phyloP scores from a whole-genome alignment of 768 basidiomycete genomes.

The Suillus sp. region DNA sequence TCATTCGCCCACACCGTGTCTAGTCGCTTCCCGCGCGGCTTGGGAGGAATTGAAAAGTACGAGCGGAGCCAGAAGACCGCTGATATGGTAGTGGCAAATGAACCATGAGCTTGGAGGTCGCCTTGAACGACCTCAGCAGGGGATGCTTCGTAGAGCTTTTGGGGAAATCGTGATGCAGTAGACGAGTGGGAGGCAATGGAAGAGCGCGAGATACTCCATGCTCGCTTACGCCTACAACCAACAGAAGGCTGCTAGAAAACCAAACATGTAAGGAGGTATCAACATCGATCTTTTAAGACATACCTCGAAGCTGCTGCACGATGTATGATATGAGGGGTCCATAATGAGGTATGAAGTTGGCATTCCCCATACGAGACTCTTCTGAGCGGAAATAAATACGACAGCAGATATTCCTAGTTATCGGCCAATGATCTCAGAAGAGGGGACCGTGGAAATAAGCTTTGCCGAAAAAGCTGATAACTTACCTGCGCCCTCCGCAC shows the following conservation, averaged over 20 bases:
- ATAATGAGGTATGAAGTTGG: background rate
- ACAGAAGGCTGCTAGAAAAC: background rate
- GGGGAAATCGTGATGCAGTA: conserved; percentile 25
- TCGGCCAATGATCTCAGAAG: background rate
- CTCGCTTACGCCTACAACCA: conserved; percentile 4
- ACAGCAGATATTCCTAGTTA: background rate
- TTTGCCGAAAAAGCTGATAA: background rate
- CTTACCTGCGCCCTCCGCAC: background rate
- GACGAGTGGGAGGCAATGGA: conserved; percentile 29
- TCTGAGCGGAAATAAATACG: background rate
- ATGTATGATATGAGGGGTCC: background rate
- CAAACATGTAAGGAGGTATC: background rate
- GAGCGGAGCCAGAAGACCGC: conserved; percentile 34
- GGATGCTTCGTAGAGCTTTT: conserved; percentile 25
- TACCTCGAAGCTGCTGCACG: background rate
- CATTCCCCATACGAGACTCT: background rate
- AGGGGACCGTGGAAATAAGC: background rate
- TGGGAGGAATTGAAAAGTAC: conserved; percentile 19
- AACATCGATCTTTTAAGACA: too few species aligned
- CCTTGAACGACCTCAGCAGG: conserved; percentile 28
- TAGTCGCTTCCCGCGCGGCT: conserved; percentile 12
- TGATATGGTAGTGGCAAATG: conserved; percentile 43
- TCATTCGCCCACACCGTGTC: conserved; percentile 9
- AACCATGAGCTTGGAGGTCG: conserved; percentile 34
- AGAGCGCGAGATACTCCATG: conserved; percentile 26